phyloP scores from a whole-genome alignment of 75 land plant genomes.

The Picea sitchensis region DNA sequence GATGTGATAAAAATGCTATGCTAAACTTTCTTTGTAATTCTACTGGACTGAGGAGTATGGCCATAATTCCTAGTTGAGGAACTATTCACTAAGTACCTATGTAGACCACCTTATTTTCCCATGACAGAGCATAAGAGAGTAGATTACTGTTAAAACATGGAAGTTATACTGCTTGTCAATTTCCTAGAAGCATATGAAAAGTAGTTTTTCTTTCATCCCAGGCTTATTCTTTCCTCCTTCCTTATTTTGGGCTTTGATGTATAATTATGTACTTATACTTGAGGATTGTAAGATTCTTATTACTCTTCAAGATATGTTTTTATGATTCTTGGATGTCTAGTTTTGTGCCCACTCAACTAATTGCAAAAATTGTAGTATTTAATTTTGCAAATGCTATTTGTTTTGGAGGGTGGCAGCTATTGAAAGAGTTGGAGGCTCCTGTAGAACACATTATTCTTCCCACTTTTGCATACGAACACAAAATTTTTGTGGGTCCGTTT shows the following conservation, averaged over 20 bases:
- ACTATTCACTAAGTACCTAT: too few relatives aligned
- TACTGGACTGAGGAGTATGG: too few relatives aligned
- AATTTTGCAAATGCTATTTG: constrained; percentile 13
- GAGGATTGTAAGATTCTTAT: not conserved
- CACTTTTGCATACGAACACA: constrained; percentile 98
- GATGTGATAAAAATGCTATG: too few relatives aligned
- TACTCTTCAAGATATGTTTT: not conserved
- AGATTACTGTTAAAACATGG: not conserved
- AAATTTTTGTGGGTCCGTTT: constrained; percentile 97
- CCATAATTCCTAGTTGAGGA: too few relatives aligned
- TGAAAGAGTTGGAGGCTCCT: constrained; percentile 90
- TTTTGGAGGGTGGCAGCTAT: constrained; percentile 73
- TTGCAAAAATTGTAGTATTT: not conserved
- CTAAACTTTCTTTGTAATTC: too few relatives aligned
- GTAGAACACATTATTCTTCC: constrained; percentile 93
- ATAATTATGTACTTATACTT: not conserved
- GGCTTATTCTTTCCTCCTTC: not conserved
- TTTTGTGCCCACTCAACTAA: not conserved
- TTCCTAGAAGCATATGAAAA: not conserved
- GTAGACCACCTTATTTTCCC: too few relatives aligned
- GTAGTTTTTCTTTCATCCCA: not conserved
- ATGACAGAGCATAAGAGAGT: not conserved
- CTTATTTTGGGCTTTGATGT: not conserved
- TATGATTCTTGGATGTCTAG: not conserved
- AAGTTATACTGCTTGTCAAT: not conserved